Evolutionary conservation across 202 grass and related monocot genomes (phyloP).

Genomic region (Setaria viridis): DNA sequence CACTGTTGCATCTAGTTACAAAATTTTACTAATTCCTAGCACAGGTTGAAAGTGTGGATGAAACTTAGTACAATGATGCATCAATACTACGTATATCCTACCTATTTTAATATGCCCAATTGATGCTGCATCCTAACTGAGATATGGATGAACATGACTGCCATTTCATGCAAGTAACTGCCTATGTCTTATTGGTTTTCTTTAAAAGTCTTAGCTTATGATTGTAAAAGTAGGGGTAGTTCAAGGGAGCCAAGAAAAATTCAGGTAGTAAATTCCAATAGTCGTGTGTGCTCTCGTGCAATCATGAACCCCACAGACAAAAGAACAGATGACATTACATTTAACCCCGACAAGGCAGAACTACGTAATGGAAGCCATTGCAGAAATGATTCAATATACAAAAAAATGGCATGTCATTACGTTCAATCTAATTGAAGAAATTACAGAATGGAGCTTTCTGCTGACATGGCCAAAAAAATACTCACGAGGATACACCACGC

Average conservation of each 20-base stretch:
- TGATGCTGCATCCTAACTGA: not conserved
- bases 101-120: not conserved
- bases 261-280: constrained; percentile 33
- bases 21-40: not conserved
- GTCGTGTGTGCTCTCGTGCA: not conserved
- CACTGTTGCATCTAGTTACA: not conserved
- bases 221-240: not conserved
- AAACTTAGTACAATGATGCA: not conserved
- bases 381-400: not conserved
- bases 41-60: not conserved
- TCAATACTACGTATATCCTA: not conserved
- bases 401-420: not conserved
- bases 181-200: not conserved
- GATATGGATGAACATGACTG: not conserved
- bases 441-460: not conserved
- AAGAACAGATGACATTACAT: constrained; percentile 11
- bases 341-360: constrained; percentile 33
- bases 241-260: constrained; percentile 26
- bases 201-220: constrained; percentile 14
- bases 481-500: constrained; percentile 94
- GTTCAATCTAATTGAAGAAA: constrained; percentile 33
- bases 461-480: constrained; percentile 34
- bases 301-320: constrained; percentile 8
- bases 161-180: constrained; percentile 1
- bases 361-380: not conserved